These are phyloP conservation scores for Raphanus raphanistrum DNA, from an alignment of 345 rosid genomes.

Conservation along the genomic window DNA sequence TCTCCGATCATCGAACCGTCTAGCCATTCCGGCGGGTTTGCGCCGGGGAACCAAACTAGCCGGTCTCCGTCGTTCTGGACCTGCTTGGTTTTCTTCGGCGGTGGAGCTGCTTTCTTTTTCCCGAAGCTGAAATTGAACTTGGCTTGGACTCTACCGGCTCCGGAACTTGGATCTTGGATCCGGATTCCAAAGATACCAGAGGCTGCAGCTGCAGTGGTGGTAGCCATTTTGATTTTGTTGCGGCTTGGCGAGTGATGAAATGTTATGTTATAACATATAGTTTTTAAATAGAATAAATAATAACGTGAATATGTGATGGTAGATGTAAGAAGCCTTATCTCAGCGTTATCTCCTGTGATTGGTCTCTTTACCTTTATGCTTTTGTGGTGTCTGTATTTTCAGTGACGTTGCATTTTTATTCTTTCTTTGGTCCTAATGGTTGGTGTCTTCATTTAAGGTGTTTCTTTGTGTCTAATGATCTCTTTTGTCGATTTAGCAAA, in stretches of 20 bases:
- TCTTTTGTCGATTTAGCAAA: not conserved
- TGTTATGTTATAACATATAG: conserved; percentile 31
- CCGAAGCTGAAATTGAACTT: conserved; percentile 50
- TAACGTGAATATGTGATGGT: conserved; percentile 32
- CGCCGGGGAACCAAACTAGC: conserved; percentile 78
- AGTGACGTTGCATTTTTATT: conserved; percentile 29
- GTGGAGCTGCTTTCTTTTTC: conserved; percentile 48
- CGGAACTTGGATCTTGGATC: conserved; percentile 32
- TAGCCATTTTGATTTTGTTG: conserved; percentile 21
- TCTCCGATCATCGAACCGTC: conserved; percentile 85
- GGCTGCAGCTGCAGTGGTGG: conserved; percentile 49
- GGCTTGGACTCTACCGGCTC: conserved; percentile 53
- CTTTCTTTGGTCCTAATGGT: conserved; percentile 3
- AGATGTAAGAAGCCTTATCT: conserved; percentile 40
- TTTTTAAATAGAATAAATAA: not conserved
- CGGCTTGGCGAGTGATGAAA: conserved; percentile 24
- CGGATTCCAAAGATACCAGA: conserved; percentile 61
- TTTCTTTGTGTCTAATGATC: not conserved
- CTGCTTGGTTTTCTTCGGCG: conserved; percentile 40
- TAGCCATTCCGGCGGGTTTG: conserved; percentile 68
- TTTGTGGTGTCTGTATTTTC: conserved; percentile 33
- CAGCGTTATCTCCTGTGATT: conserved; percentile 38
- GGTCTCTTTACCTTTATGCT: conserved; percentile 28
- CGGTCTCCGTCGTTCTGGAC: conserved; percentile 41
- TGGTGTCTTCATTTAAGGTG: conserved; percentile 18